phyloP scores from a whole-genome alignment of 78 protist species.

The Capsaspora owczarzaki region DNA sequence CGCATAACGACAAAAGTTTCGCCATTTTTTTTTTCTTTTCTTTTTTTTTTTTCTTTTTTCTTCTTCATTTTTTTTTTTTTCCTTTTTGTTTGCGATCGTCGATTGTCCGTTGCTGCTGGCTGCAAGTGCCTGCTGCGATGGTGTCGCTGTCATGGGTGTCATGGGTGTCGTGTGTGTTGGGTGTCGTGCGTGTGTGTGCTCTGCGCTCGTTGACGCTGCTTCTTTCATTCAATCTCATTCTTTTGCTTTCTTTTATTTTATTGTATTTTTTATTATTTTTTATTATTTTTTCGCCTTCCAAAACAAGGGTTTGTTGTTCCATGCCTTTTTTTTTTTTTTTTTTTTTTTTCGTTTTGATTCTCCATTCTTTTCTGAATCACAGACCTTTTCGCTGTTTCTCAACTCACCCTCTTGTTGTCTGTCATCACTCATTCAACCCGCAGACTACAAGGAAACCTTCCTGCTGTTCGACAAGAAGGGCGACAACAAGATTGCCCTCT shows the following conservation, averaged over 20 bases:
- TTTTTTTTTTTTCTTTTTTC: too few species aligned
- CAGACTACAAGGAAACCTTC: conserved; percentile 35
- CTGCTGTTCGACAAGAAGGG: conserved; percentile 55
- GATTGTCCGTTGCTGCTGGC: too few species aligned
- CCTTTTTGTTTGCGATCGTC: not conserved
- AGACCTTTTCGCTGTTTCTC: too few species aligned
- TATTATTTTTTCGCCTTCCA: not conserved
- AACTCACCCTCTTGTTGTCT: not conserved
- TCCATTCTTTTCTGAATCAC: too few species aligned
- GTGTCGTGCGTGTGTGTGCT: not conserved
- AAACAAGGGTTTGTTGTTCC: too few species aligned
- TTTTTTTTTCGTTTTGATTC: too few species aligned
- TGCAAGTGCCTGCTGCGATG: too few species aligned
- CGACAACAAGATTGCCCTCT: conserved; percentile 50
- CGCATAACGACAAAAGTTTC: not conserved
- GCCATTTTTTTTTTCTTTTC: too few species aligned
- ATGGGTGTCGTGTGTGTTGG: not conserved
- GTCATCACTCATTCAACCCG: not conserved
- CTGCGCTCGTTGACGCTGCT: not conserved
- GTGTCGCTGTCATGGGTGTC: too few species aligned
- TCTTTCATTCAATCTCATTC: not conserved
- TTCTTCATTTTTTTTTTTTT: too few species aligned
- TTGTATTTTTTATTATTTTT: too few species aligned
- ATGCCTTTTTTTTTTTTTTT: too few species aligned
- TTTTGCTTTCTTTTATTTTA: not conserved